Conservation (phyloP, 1,284 basidiomycete genomes). For the Ceraceosorus guamensis region DNA sequence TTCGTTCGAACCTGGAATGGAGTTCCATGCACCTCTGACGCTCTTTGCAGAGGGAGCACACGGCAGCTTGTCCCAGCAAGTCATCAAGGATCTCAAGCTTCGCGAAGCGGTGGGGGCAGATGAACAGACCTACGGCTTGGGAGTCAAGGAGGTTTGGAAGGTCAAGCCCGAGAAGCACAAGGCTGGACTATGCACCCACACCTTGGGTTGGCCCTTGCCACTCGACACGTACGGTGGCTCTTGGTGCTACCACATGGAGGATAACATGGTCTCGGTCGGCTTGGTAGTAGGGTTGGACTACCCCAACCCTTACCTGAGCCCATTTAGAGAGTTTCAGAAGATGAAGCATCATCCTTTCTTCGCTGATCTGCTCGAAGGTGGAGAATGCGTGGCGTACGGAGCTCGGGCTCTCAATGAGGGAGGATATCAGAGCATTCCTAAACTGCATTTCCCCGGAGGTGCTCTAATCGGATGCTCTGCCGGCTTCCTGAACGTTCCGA, state of each 20-base stretch:
- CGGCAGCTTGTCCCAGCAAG: constrained; percentile 78
- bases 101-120: constrained; percentile 62
- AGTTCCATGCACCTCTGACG: constrained; percentile 86
- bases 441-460: constrained; percentile 87
- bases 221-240: constrained; percentile 83
- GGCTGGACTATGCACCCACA: constrained; percentile 83
- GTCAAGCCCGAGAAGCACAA: constrained; percentile 69
- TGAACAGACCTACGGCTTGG: constrained; percentile 92
- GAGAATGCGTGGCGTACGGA: constrained; percentile 78
- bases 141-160: constrained; percentile 96
- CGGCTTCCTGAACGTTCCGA: constrained; percentile 88
- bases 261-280: constrained; percentile 81
- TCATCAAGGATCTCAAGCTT: constrained; percentile 70
- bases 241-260: constrained; percentile 94
- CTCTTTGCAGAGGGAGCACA: constrained; percentile 95
- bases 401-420: constrained; percentile 89
- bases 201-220: constrained; percentile 86
- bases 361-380: constrained; percentile 67
- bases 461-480: constrained; percentile 92
- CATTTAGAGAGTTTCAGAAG: constrained; percentile 87
- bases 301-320: constrained; percentile 83
- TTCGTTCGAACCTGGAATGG: constrained; percentile 92
- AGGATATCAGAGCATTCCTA: constrained; percentile 85
- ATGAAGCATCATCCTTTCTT: constrained; percentile 98
- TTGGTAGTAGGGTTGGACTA: constrained; percentile 93